Evolutionary conservation across 345 rosid genomes (phyloP).

Genomic region (Clausena lansium): DNA sequence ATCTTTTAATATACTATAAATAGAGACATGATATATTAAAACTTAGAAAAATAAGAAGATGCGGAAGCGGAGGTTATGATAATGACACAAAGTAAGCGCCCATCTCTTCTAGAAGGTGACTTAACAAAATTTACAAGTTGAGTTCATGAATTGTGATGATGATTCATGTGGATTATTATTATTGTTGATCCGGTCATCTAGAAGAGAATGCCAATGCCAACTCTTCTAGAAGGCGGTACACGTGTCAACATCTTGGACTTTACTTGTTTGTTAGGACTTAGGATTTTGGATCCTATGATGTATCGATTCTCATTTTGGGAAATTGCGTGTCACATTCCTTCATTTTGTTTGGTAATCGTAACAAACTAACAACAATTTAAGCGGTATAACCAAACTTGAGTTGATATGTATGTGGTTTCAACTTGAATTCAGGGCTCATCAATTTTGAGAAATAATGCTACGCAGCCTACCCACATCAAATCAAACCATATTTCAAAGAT

Average conservation of each 20-base stretch:
- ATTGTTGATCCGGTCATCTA: background rate
- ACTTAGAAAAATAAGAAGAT: background rate
- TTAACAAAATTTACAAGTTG: background rate
- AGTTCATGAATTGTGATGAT: background rate
- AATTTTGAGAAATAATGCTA: too few relatives aligned
- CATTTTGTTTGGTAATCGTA: background rate
- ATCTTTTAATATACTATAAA: background rate
- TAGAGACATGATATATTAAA: too few relatives aligned
- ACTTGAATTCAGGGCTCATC: too few relatives aligned
- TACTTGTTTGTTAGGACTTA: background rate
- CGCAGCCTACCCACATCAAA: too few relatives aligned
- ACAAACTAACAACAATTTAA: background rate
- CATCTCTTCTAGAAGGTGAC: constrained; percentile 1
- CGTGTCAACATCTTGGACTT: background rate
- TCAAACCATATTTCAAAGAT: too few relatives aligned
- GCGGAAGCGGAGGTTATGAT: background rate
- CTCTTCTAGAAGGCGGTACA: constrained; percentile 1
- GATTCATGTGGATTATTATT: background rate
- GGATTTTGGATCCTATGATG: too few relatives aligned
- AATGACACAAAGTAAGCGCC: background rate
- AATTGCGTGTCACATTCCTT: background rate
- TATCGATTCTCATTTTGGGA: too few relatives aligned
- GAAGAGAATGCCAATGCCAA: background rate
- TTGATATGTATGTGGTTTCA: background rate
- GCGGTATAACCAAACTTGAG: background rate